Percentiles rank a stretch among this genome's conserved stretches.
phyloP scores from a whole-genome alignment of 768 basidiomycete genomes.

The Tricholoma sp. region DNA sequence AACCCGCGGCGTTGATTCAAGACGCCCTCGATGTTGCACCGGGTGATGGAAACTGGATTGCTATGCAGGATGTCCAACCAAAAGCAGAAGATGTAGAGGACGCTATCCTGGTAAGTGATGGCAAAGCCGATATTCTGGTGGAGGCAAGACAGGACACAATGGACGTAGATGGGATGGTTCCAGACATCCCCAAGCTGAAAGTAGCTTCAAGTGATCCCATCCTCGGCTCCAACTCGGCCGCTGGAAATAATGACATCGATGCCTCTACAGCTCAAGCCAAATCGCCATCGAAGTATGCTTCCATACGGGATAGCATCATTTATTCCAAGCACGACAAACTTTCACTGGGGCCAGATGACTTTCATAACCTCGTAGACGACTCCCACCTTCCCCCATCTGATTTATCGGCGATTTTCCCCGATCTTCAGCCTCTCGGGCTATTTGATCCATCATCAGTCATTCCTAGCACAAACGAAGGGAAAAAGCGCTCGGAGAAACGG shows the following conservation, averaged over 20 bases:
- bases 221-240: slow-evolving; percentile 38
- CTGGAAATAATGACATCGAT: slow-evolving; percentile 31
- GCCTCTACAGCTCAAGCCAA: slow-evolving; percentile 28
- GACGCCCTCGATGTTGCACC: slow-evolving; percentile 46
- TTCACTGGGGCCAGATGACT: slow-evolving; percentile 41
- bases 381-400: slow-evolving; percentile 32
- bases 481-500: slow-evolving; percentile 56
- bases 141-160: slow-evolving; percentile 12
- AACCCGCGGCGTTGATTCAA: slow-evolving; percentile 47
- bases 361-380: slow-evolving; percentile 28
- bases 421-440: slow-evolving; percentile 60
- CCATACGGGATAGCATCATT: slow-evolving; percentile 57
- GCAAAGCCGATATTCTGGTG: slow-evolving; percentile 17
- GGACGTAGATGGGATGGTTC: slow-evolving; percentile 20
- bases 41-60: slow-evolving; percentile 17
- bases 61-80: slow-evolving; percentile 21
- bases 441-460: slow-evolving; percentile 37
- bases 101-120: slow-evolving; percentile 27
- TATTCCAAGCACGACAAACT: slow-evolving; percentile 55
- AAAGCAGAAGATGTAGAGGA: slow-evolving; percentile 57
- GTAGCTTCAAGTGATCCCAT: slow-evolving; percentile 52
- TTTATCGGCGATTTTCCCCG: slow-evolving; percentile 76
- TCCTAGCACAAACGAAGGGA: slow-evolving; percentile 28
- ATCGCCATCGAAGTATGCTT: slow-evolving; percentile 43
- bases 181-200: slow-evolving; percentile 40